Base-by-base conservation (phyloP, 208 protist genomes). In the Leishmania major region DNA sequence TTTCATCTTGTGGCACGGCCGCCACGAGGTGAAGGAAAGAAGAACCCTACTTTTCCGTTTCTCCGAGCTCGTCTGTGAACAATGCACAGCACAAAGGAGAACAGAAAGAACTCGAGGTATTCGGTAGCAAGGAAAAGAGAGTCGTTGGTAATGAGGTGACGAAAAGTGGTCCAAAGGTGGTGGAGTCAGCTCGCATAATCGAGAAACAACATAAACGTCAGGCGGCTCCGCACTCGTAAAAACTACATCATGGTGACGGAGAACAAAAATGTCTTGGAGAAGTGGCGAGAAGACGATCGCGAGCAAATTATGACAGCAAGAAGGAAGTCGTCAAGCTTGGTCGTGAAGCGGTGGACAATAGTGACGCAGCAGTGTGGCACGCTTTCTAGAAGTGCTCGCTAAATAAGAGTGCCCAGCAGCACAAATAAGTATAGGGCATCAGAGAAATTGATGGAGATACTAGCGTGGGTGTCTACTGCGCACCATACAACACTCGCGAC, bases 351-450 rank as follows among this genome's bases (percentile, higher is more conserved):
- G 69, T 73, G 35, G 25, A 53, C 5, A 47, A 22, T 53, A 53
- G 49, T 62, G 72, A 60, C n/a, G 31, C n/a, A 37, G 28, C 49
- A 43, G 72, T 59, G 19, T 2, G 31, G 60, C 51, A 43, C 40
- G 40, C 28, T 49, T 60, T 76, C 49, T 76, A 76, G 31, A 62
- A 25, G 49, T 60, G 35, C 49, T 60, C 49, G 1, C 31, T 62
- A 7, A 60, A 60, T 25, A 43, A 40, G 15, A 76, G 49, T 45
- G 3, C 49, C 49, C 49, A 45, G 31, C 28, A 62, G 2, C 72
- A n/a, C n/a, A 55, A n/a, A 60, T 43, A 43, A 62, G 72, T 76
- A 76, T 76, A 76, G 72, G 40, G 8, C 45, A 43, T 76, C 72
- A 76, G 72, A 76, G 25, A 57, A 11, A 62, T 40, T 49, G 31